Conservation (phyloP, 805 yeast genomes). For the Hanseniaspora hatyaiensis region DNA sequence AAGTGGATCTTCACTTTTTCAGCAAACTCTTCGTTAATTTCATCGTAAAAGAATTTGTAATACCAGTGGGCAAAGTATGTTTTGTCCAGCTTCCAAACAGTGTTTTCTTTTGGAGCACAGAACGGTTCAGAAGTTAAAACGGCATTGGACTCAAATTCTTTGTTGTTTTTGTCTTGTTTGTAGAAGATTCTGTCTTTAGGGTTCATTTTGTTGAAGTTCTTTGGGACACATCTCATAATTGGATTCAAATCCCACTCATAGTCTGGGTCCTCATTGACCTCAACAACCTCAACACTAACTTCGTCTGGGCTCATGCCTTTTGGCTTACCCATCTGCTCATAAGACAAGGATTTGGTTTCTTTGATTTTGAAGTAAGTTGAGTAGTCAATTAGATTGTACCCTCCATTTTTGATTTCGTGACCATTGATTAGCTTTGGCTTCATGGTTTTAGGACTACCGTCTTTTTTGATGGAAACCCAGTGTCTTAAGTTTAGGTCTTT, state of each 20-base stretch:
- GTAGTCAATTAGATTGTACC: constrained; percentile 56
- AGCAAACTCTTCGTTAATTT: constrained; percentile 34
- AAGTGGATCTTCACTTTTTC: constrained; percentile 56
- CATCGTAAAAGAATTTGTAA: constrained; percentile 44
- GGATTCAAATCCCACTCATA: constrained; percentile 59
- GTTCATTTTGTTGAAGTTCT: constrained; percentile 47
- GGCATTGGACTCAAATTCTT: constrained; percentile 8
- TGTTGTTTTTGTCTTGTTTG: constrained; percentile 22
- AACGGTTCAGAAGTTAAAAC: constrained; percentile 55
- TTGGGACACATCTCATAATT: constrained; percentile 74
- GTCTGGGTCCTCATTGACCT: constrained; percentile 58
- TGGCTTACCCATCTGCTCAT: constrained; percentile 51
- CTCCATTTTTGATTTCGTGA: constrained; percentile 53
- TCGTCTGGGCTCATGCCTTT: constrained; percentile 60
- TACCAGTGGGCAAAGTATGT: constrained; percentile 77
- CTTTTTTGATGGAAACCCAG: constrained; percentile 68
- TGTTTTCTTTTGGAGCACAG: constrained; percentile 64
- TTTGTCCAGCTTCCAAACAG: constrained; percentile 44
- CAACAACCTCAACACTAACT: constrained; percentile 42
- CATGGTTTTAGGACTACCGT: constrained; percentile 71
- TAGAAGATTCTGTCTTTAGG: constrained; percentile 33
- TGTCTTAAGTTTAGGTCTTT: constrained; percentile 39
- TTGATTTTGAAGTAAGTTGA: constrained; percentile 68
- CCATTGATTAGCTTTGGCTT: constrained; percentile 35
- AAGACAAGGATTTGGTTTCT: constrained; percentile 42